Evolutionary conservation across 768 basidiomycete genomes (phyloP).

Genomic region (Candolleomyces eurysporus): DNA sequence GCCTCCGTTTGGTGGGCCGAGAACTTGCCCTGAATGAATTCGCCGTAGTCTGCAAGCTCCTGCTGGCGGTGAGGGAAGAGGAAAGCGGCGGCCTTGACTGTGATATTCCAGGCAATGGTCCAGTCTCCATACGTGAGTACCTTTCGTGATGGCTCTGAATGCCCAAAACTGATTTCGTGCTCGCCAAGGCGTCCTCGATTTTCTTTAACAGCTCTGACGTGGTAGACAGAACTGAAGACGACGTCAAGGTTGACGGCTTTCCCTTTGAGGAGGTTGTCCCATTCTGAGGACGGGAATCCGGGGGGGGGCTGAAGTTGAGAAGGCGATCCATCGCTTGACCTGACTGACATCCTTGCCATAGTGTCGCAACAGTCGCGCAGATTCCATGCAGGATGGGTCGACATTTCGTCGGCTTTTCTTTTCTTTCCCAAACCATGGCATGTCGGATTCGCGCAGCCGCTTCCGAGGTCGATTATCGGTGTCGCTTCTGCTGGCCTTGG

Average conservation of each 20-base stretch:
- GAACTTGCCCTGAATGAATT: slow-evolving; percentile 25
- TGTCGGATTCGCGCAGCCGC: background rate
- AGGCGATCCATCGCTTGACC: slow-evolving; percentile 5
- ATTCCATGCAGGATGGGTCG: background rate
- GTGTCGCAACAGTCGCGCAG: background rate
- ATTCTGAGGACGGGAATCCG: slow-evolving; percentile 20
- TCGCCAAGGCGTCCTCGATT: slow-evolving; percentile 15
- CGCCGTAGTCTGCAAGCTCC: slow-evolving; percentile 25
- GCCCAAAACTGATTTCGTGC: slow-evolving; percentile 12
- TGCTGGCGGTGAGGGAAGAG: slow-evolving; percentile 22
- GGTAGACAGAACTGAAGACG: slow-evolving; percentile 19
- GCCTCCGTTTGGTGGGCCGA: background rate
- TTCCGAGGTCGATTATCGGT: background rate
- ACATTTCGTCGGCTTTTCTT: background rate
- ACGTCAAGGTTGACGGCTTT: slow-evolving; percentile 25
- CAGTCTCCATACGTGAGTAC: slow-evolving; percentile 20
- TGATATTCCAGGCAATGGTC: slow-evolving; percentile 19
- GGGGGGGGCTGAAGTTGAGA: background rate
- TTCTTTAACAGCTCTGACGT: slow-evolving; percentile 10
- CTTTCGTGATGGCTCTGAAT: slow-evolving; percentile 6
- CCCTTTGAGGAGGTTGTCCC: slow-evolving; percentile 23
- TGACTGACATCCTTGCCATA: background rate
- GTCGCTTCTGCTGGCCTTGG: background rate
- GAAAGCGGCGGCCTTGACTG: slow-evolving; percentile 17
- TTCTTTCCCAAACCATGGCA: background rate